Evolutionary conservation across 2,329 filamentous ascomycete genomes (phyloP).

Genomic region (Cadophora gregata): DNA sequence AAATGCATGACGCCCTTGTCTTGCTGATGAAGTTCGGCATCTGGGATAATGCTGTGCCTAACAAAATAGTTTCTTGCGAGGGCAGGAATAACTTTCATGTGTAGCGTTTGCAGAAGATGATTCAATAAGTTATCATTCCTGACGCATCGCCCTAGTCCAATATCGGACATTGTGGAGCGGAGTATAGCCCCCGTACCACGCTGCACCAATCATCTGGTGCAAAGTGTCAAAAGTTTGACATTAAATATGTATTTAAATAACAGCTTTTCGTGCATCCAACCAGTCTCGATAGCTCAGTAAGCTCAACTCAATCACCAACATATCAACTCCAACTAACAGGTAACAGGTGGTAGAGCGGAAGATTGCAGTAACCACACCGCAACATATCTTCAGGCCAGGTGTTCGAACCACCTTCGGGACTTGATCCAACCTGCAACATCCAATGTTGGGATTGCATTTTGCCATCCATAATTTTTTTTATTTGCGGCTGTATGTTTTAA

Average conservation of each 20-base stretch:
- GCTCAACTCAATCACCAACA: too few species aligned
- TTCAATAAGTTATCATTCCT: background rate
- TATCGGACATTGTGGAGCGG: background rate
- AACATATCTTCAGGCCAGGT: constrained; percentile 24
- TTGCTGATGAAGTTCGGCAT: too few species aligned
- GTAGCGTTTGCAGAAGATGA: too few species aligned
- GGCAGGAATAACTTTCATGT: too few species aligned
- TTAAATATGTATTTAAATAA: constrained; percentile 15
- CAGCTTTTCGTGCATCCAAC: background rate
- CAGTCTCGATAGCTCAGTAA: constrained; percentile 27
- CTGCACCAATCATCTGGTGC: background rate
- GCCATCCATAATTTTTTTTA: background rate
- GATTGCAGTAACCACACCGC: constrained; percentile 22
- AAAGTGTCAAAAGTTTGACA: background rate
- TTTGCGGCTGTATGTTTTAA: too few species aligned
- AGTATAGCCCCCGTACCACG: background rate
- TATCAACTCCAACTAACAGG: too few species aligned
- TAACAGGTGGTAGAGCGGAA: constrained; percentile 35
- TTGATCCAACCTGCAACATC: background rate
- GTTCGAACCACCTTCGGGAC: constrained; percentile 24
- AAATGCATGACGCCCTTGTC: too few species aligned
- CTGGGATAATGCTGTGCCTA: too few species aligned
- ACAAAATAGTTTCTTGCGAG: too few species aligned
- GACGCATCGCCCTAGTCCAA: background rate
- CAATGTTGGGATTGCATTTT: background rate